phyloP scores from a whole-genome alignment of 371 early-diverging fungal species.

The Rhizopus sp. region DNA sequence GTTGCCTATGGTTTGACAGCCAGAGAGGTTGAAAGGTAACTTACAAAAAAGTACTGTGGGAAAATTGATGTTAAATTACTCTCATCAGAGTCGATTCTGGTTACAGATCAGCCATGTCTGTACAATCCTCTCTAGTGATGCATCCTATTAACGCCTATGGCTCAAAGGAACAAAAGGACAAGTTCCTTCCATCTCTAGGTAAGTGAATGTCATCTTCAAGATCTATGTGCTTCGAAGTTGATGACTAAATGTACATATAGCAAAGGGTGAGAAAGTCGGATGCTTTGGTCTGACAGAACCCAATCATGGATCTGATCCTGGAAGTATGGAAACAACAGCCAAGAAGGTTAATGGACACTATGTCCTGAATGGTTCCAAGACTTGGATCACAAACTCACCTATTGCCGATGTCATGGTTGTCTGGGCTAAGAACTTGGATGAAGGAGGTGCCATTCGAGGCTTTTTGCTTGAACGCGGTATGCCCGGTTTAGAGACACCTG shows the following conservation, averaged over 20 bases:
- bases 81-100: slow-evolving; percentile 85
- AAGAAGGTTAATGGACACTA: slow-evolving; percentile 76
- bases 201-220: slow-evolving; percentile 15
- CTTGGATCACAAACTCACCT: slow-evolving; percentile 99
- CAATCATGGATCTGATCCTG: slow-evolving; percentile 97
- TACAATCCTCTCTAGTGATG: slow-evolving; percentile 98
- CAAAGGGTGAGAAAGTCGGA: slow-evolving; percentile 88
- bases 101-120: slow-evolving; percentile 98
- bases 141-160: slow-evolving; percentile 96
- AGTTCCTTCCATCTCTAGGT: slow-evolving; percentile 91
- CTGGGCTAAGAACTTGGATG: slow-evolving; percentile 92
- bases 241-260: slow-evolving; percentile 38
- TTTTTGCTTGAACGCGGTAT: slow-evolving; percentile 93
- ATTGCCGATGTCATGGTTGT: slow-evolving; percentile 97
- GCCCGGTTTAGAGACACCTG: slow-evolving; percentile 86
- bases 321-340: slow-evolving; percentile 92
- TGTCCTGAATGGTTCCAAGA: slow-evolving; percentile 90
- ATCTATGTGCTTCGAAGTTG: neutral
- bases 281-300: slow-evolving; percentile 98
- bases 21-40: slow-evolving; percentile 90
- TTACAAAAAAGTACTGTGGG: slow-evolving; percentile 3
- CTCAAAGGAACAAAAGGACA: slow-evolving; percentile 86
- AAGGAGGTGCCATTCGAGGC: slow-evolving; percentile 89
- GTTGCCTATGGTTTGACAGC: slow-evolving; percentile 97
- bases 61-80: slow-evolving; percentile 1